These are phyloP conservation scores for Amoeboaphelidium occidentale DNA, from an alignment of 371 early-diverging fungal species.

Conservation along the genomic window DNA sequence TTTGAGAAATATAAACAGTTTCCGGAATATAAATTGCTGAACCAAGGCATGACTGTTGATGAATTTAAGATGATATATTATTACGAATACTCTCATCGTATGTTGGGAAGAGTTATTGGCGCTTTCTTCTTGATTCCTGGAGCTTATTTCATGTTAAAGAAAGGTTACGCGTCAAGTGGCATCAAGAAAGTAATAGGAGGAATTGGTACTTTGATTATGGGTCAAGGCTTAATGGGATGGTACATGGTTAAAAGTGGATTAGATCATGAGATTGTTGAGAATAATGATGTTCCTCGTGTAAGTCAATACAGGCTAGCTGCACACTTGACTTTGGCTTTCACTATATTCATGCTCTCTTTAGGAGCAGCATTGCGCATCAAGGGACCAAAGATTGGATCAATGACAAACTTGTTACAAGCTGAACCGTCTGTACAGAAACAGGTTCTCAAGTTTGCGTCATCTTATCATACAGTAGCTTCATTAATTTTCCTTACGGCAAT, in stretches of 20 bases:
- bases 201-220: neutral
- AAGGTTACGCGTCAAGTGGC: neutral
- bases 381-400: constrained; percentile 29
- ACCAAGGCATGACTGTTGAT: constrained; percentile 58
- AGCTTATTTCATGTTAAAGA: constrained; percentile 38
- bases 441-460: too few relatives aligned
- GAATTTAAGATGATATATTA: constrained; percentile 91
- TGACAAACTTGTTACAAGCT: too few relatives aligned
- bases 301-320: constrained; percentile 79
- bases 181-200: neutral
- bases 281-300: constrained; percentile 67
- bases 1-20: constrained; percentile 91
- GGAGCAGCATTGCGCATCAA: constrained; percentile 48
- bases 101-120: constrained; percentile 80
- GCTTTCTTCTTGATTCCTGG: constrained; percentile 60
- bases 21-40: constrained; percentile 79
- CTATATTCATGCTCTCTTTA: constrained; percentile 50
- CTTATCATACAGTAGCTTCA: too few relatives aligned
- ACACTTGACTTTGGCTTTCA: constrained; percentile 69
- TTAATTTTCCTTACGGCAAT: constrained; percentile 56
- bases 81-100: constrained; percentile 90
- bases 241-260: constrained; percentile 90
- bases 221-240: constrained; percentile 79
- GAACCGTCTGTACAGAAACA: too few relatives aligned
- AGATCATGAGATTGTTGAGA: constrained; percentile 37